Evolutionary conservation across 129 eudicot species (phyloP), one percentile per base, ranked within the genome.

Genomic region (Flaveria sonorensis): DNA sequence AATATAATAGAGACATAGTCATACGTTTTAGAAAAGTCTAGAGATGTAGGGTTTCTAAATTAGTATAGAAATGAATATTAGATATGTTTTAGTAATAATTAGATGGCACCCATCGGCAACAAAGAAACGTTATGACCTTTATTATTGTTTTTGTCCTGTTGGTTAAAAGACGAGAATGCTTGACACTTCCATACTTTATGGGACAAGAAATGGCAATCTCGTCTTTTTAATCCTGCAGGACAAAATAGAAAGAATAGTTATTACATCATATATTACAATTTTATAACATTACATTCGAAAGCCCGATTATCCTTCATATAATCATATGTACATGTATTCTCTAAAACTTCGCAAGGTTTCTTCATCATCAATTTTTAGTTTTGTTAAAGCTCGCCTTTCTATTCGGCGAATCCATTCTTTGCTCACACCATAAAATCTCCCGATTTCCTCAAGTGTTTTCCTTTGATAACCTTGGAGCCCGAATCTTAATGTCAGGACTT

Each of bases 381-480:
- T 90, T 45, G 88, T 80, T 36, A 93, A 71, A 16, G 98, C 98
- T 43, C 55, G 71, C 68, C 75, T 88, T 74, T 93, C 96, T 84
- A 90, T 81, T 82, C 83, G 81, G 26, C 98, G 84, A 64, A 88
- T 87, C 98, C 98, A 93, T 81, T 93, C 98, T 85, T 90, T 93
- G 81, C 95, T 93, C 21, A 93, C 96, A 65, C 82, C 42, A 74
- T 81, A 82, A 2, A 68, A 83, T 81, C 82, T 82, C 26, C 98
- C 98, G 15, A 93, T 88, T 77, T 93, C 98, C 75, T 83, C 86
- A 0, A 93, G 89, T 15, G 98, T 88, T 81, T 83, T 87, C 57
- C 90, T 68, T 32, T 81, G 92, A 43, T 72, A 70, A 28, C 86
- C 90, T 18, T 77, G 75, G 14, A 93, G 90, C 61, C 98, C 98